A percentile compares a stretch with the other conserved stretches of the same genome.
phyloP scores from a whole-genome alignment of 208 protist genomes.

The Acanthamoeba healyi region DNA sequence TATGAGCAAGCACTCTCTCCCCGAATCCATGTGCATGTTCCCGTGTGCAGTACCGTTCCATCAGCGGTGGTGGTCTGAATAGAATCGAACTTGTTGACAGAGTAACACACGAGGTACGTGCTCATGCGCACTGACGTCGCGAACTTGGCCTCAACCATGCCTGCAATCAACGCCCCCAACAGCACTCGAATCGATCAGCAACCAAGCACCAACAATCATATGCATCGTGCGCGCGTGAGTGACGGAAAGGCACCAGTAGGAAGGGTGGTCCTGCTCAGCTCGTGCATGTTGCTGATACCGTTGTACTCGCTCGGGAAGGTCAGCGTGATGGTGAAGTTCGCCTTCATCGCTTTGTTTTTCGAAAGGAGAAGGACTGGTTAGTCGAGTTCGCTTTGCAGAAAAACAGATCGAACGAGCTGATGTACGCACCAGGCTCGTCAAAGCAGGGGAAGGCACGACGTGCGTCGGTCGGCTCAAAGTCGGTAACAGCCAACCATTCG shows the following conservation, averaged over 20 bases:
- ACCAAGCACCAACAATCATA: background rate
- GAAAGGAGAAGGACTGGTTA: no score
- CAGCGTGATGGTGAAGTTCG: slow-evolving; percentile 79
- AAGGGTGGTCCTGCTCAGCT: background rate
- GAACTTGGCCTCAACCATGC: slow-evolving; percentile 88
- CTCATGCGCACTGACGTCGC: slow-evolving; percentile 93
- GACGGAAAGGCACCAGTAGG: background rate
- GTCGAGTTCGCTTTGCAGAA: no score
- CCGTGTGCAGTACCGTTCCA: background rate
- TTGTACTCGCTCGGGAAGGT: background rate
- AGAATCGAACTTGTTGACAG: slow-evolving; percentile 94
- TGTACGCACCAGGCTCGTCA: slow-evolving; percentile 82
- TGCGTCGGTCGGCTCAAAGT: slow-evolving; percentile 86
- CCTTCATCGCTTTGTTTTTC: slow-evolving; percentile 80
- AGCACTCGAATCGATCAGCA: no score
- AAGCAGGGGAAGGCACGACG: slow-evolving; percentile 87
- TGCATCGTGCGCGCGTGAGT: background rate
- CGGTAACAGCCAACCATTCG: slow-evolving; percentile 80
- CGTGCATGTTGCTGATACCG: slow-evolving; percentile 79
- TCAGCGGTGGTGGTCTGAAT: slow-evolving; percentile 83
- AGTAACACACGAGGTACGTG: slow-evolving; percentile 97
- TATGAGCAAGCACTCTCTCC: no score
- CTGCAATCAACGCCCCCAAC: background rate
- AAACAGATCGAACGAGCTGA: background rate
- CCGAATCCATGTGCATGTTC: no score